phyloP scores from a whole-genome alignment of 108 stramenopile species.

The Fragilariopsis cylindrus region DNA sequence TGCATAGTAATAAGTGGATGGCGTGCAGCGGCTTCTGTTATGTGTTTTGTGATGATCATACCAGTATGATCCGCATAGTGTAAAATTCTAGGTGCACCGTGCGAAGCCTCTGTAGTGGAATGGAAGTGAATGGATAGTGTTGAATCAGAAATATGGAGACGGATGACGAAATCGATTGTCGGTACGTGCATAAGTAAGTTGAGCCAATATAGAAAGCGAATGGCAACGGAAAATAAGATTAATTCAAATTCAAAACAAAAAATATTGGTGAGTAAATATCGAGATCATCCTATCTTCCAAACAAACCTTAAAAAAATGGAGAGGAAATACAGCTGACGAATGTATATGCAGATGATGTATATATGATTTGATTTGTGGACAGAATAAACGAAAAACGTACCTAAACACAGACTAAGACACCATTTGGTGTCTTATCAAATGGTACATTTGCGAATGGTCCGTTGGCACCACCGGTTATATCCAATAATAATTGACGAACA shows the following conservation, averaged over 20 bases:
- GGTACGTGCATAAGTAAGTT: no score
- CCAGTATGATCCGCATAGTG: slow-evolving; percentile 92
- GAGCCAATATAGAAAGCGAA: no score
- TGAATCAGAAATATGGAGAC: no score
- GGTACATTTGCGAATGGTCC: slow-evolving; percentile 71
- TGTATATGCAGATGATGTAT: no score
- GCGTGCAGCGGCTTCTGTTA: slow-evolving; percentile 68
- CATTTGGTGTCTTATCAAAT: slow-evolving; percentile 71
- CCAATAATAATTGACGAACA: slow-evolving; percentile 80
- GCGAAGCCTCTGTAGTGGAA: slow-evolving; percentile 69
- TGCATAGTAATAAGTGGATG: slow-evolving; percentile 88
- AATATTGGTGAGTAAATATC: neutral
- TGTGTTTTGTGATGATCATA: slow-evolving; percentile 82
- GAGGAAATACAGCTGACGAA: neutral
- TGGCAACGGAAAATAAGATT: no score
- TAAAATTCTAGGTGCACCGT: slow-evolving; percentile 89
- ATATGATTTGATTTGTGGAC: neutral
- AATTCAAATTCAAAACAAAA: neutral
- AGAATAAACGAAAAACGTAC: slow-evolving; percentile 27
- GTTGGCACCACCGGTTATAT: slow-evolving; percentile 15
- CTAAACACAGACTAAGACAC: slow-evolving; percentile 51
- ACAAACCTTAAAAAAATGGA: slow-evolving; percentile 16
- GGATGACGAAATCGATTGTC: no score
- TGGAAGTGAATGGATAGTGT: no score
- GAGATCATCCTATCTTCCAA: slow-evolving; percentile 2